Evolutionary conservation across 306 rosid genomes (phyloP).

Genomic region (Rosa lucieae): DNA sequence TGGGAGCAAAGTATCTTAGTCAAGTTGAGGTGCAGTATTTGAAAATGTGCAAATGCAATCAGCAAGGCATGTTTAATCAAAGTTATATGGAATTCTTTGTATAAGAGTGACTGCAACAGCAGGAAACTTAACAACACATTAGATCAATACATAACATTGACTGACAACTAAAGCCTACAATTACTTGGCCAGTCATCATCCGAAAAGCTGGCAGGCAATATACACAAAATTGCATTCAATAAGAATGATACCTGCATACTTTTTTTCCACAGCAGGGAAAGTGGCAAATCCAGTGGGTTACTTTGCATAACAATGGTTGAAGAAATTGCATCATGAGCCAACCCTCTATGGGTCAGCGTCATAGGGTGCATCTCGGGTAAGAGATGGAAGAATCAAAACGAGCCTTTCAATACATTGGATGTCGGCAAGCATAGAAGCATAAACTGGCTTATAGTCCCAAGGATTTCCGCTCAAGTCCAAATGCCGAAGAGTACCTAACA

Average conservation of each 20-base stretch:
- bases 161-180: constrained; percentile 21
- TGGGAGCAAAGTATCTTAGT: background rate
- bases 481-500: constrained; percentile 61
- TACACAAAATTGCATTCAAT: constrained; percentile 1
- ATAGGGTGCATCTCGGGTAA: constrained; percentile 34
- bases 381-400: constrained; percentile 41
- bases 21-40: background rate
- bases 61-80: background rate
- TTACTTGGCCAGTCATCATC: background rate
- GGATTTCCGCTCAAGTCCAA: constrained; percentile 71
- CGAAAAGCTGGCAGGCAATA: background rate
- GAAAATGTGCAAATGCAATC: constrained; percentile 4
- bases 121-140: background rate
- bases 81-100: background rate
- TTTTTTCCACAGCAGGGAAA: background rate
- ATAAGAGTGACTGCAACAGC: background rate
- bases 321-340: background rate
- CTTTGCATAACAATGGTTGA: background rate
- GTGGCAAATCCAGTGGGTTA: background rate
- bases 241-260: constrained; percentile 11
- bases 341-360: constrained; percentile 74
- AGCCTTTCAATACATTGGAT: constrained; percentile 41
- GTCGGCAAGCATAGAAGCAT: constrained; percentile 40
- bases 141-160: background rate
- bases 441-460: constrained; percentile 46